Percentiles rank a stretch among this genome's conserved stretches.
phyloP scores from a whole-genome alignment of 768 basidiomycete species.

The Leccinum aurantiacum region DNA sequence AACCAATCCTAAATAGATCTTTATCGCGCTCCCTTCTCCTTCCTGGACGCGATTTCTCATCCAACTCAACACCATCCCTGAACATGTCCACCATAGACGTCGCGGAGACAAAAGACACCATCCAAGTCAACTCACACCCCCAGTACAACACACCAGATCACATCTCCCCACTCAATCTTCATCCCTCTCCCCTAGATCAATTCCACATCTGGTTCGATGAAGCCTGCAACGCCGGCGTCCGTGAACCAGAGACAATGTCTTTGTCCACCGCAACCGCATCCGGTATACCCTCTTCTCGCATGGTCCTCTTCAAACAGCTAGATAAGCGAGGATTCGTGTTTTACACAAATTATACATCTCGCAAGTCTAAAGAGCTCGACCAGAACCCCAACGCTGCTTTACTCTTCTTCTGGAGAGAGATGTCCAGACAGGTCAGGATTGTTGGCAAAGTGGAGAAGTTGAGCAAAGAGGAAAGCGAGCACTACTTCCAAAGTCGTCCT shows the following conservation, averaged over 20 bases:
- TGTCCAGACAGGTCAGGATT: constrained; percentile 77
- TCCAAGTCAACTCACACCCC: constrained; percentile 68
- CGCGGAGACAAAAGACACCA: constrained; percentile 48
- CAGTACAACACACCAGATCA: constrained; percentile 75
- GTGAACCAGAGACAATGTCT: constrained; percentile 90
- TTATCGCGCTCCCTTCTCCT: constrained; percentile 10
- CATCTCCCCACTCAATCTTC: constrained; percentile 61
- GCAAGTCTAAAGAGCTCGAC: constrained; percentile 81
- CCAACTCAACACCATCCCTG: neutral
- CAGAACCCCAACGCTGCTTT: constrained; percentile 80
- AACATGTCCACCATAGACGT: constrained; percentile 33
- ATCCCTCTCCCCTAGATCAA: constrained; percentile 73
- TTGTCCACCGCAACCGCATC: constrained; percentile 67
- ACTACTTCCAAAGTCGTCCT: constrained; percentile 82
- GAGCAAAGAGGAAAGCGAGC: constrained; percentile 65
- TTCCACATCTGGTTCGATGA: constrained; percentile 87
- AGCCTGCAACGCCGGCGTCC: constrained; percentile 55
- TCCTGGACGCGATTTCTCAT: neutral
- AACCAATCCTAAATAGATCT: constrained; percentile 8
- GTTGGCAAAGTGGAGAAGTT: constrained; percentile 85
- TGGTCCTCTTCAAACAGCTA: constrained; percentile 90
- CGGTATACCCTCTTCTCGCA: constrained; percentile 83
- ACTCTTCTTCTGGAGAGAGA: constrained; percentile 90
- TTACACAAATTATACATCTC: constrained; percentile 94
- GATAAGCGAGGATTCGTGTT: constrained; percentile 91